Evolutionary conservation across 225 moss, liverwort and hornwort genomes (phyloP).

Genomic region (Physcomitrellopsis africana): DNA sequence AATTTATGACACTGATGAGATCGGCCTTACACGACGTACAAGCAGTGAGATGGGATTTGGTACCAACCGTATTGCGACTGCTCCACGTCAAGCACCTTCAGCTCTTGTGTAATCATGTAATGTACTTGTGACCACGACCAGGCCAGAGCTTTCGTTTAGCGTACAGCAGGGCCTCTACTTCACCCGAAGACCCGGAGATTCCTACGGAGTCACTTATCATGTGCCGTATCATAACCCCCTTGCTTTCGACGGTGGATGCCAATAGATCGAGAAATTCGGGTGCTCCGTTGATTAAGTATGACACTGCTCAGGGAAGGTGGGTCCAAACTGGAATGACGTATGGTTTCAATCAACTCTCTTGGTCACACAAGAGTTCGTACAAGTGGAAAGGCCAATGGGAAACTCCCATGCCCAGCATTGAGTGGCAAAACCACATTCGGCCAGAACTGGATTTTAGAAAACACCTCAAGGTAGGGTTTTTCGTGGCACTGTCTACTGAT

Average conservation of each 20-base stretch:
- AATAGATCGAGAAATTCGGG: slow-evolving; percentile 41
- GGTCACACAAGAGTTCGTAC: slow-evolving; percentile 44
- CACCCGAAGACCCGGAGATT: slow-evolving; percentile 60
- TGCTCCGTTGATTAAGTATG: slow-evolving; percentile 40
- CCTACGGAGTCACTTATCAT: slow-evolving; percentile 51
- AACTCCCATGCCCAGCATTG: slow-evolving; percentile 24
- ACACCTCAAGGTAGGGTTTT: slow-evolving; percentile 24
- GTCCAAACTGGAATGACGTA: slow-evolving; percentile 47
- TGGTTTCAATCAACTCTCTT: slow-evolving; percentile 44
- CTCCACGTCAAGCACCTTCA: slow-evolving; percentile 44
- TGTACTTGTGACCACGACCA: slow-evolving; percentile 49
- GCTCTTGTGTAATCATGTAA: slow-evolving; percentile 43
- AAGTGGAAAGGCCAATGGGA: slow-evolving; percentile 20
- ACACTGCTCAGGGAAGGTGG: slow-evolving; percentile 48
- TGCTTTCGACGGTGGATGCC: slow-evolving; percentile 47
- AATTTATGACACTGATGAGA: slow-evolving; percentile 34
- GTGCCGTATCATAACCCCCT: slow-evolving; percentile 43
- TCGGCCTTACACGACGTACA: slow-evolving; percentile 28
- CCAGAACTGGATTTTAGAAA: slow-evolving; percentile 18
- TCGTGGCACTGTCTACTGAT: slow-evolving; percentile 32
- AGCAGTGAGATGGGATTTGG: slow-evolving; percentile 49
- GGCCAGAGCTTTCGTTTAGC: slow-evolving; percentile 35
- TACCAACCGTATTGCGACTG: slow-evolving; percentile 59
- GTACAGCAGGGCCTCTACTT: slow-evolving; percentile 42
- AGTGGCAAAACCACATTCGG: background rate